Conservation (phyloP, 2,329 filamentous ascomycete genomes). For the Paraphaeosphaeria sporulosa region DNA sequence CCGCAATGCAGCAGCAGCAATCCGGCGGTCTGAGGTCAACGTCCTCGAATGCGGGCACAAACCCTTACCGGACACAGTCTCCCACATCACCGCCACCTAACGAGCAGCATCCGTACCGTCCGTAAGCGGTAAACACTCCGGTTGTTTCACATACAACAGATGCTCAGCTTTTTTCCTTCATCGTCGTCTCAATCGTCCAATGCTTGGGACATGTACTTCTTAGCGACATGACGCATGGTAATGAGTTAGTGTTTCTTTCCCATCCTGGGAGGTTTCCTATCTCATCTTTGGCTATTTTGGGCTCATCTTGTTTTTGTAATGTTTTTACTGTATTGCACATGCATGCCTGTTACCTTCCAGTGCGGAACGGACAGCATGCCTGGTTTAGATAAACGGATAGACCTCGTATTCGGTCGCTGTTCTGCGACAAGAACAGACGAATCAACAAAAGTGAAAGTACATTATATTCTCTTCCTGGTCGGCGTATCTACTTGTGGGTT, state of each 20-base stretch:
- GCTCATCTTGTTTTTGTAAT: not conserved
- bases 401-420: not conserved
- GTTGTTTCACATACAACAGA: not conserved
- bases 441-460: not conserved
- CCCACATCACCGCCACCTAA: constrained; percentile 1
- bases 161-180: not conserved
- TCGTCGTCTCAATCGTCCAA: not conserved
- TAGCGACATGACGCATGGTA: constrained; percentile 12
- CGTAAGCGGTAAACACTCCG: constrained; percentile 3
- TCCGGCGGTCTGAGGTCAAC: constrained; percentile 8
- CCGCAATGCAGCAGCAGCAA: constrained; percentile 11
- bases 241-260: constrained; percentile 21
- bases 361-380: not conserved
- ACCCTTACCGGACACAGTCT: constrained; percentile 23
- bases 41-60: constrained; percentile 19
- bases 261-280: not conserved
- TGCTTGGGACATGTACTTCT: constrained; percentile 8
- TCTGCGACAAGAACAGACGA: too few species aligned
- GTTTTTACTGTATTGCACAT: not conserved
- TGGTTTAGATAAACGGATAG: not conserved
- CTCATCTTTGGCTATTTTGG: not conserved
- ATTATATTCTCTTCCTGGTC: not conserved
- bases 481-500: not conserved
- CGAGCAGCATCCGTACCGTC: constrained; percentile 16
- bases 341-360: not conserved